Evolutionary conservation across 139 green algal species (phyloP), one percentile per base, ranked within the genome.

Genomic region (Picochlorum sp.): DNA sequence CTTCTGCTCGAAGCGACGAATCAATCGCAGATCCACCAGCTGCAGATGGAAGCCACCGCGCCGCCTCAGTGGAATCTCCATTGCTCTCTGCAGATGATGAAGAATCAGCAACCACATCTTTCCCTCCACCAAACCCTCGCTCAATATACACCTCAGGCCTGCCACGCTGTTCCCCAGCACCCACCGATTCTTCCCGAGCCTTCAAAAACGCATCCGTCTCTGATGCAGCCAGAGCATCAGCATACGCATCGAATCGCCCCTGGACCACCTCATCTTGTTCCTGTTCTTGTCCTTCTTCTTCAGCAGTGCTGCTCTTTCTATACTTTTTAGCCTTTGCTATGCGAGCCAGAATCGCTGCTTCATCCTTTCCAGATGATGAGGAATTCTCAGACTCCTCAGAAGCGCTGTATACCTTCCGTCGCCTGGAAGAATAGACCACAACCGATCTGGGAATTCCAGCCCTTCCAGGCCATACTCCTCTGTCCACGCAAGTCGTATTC

Each of bases 1-100:
- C 69, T 66, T 90, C 84, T 3, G 74, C 61, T 16, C 80, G 72
- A 50, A 84, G 61, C 44, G 34, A 63, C 9, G 63, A 15, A 57
- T 71, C 64, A 5, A 80, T 64, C 2, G 14, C 23, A 13, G 18
- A 20, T 44, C 45, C 14, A 20, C 51, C 4, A 20, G 18, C 47
- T 54, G 68, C 76, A 49, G 64, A 62, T 16, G 52, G 54, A 11
- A 85, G 62, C 52, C 61, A 74, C 26, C 57, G 56, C 18, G 76
- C 79, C 6, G 80, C 67, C 38, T 77, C 56, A 3, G 62, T 60
- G 1, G 76, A 75, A 46, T 54, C 73, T 56, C 81, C 79, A 50
- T 0, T 32, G 13, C 13, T 18, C 56, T 62, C 0, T 10, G 6
- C 11, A 21, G 16, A 26, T 21, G 34, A 41, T 11, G 34, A 41